Base-by-base conservation (phyloP, 192 early-diverging fungal species). In the Phycomyces blakesleeanus region DNA sequence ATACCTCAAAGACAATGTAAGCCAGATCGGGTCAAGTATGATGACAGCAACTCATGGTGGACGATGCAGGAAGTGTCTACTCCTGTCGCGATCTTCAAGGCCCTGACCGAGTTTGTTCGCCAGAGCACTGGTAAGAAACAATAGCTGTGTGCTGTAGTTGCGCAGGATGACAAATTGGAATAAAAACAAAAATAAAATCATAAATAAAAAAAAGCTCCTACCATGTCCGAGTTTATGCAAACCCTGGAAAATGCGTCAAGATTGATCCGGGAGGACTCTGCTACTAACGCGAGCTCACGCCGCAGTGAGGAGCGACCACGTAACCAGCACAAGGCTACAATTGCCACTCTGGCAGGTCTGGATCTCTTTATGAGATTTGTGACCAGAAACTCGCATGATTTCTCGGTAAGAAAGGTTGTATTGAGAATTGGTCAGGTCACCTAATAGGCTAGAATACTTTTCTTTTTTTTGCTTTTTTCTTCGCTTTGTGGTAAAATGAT, bases 211-310 rank as follows among this genome's bases (percentile, higher is more conserved):
- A 15, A 63, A 89, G 93, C 95, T 14, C 88, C 91, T 11, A 96
- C 96, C 2, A 88, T 91, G 79, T 83, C 85, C 0, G 96, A 98
- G 74, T 93, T 96, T 64, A 86, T 90, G 81, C 81, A 83, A 63
- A 88, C 88, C 39, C 81, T 93, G 26, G 81, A 83, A 49, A 75
- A 74, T 14, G 87, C 89, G 12, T 81, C 84, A 61, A 80, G 83
- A 27, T 64, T 73, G 54, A 83, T 96, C 34, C 87, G 92, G 53
- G 58, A 76, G 6, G 81, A 88, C 15, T 77, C 87, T 29, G 68
- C 62, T n/a, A 18, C 41, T 11, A 49, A 58, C 1, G 41, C 42
- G 15, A 59, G 66, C 40, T 41, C 38, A 16, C 42, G 40, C 3
- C 56, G 58, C 20, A 21, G 15, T 41, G 55, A 55, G 7, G 47